Evolutionary conservation across 2,329 filamentous ascomycete species (phyloP).

Genomic region (Pezicula neosporulosa): DNA sequence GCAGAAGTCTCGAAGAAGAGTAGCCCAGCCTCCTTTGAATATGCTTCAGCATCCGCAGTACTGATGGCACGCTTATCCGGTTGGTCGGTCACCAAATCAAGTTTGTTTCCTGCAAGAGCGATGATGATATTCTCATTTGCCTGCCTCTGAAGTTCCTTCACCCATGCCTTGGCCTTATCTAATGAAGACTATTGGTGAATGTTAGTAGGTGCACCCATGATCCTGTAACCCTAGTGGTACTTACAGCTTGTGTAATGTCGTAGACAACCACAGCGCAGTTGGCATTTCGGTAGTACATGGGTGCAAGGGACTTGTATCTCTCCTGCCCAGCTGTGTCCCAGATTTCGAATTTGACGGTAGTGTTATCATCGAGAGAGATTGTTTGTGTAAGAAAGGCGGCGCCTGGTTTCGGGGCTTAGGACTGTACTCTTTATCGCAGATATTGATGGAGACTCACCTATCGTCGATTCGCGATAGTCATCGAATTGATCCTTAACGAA

Average conservation of each 20-base stretch:
- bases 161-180: slow-evolving; percentile 99
- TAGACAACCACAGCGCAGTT: slow-evolving; percentile 99
- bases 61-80: slow-evolving; percentile 93
- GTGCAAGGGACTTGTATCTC: slow-evolving; percentile 96
- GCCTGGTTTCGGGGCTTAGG: slow-evolving; percentile 78
- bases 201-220: slow-evolving; percentile 5
- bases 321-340: slow-evolving; percentile 99
- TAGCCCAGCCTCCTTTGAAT: slow-evolving; percentile 87
- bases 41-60: slow-evolving; percentile 88
- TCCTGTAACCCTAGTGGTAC: slow-evolving; percentile 7
- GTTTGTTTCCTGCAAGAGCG: slow-evolving; percentile 94
- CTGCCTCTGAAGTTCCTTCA: slow-evolving; percentile 97
- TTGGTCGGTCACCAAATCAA: slow-evolving; percentile 90
- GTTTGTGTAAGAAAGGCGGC: slow-evolving; percentile 99
- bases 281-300: slow-evolving; percentile 99
- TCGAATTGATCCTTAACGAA: slow-evolving; percentile 99
- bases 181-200: slow-evolving; percentile 68
- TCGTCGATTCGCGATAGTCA: slow-evolving; percentile 43
- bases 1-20: slow-evolving; percentile 99
- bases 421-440: slow-evolving; percentile 20
- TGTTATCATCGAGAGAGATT: slow-evolving; percentile 95
- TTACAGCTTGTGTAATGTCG: slow-evolving; percentile 97
- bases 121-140: slow-evolving; percentile 99
- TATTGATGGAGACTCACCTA: slow-evolving; percentile 9
- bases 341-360: slow-evolving; percentile 99